Conservation (phyloP, 2,329 filamentous ascomycete genomes). For the Lecanicillium sp. region DNA sequence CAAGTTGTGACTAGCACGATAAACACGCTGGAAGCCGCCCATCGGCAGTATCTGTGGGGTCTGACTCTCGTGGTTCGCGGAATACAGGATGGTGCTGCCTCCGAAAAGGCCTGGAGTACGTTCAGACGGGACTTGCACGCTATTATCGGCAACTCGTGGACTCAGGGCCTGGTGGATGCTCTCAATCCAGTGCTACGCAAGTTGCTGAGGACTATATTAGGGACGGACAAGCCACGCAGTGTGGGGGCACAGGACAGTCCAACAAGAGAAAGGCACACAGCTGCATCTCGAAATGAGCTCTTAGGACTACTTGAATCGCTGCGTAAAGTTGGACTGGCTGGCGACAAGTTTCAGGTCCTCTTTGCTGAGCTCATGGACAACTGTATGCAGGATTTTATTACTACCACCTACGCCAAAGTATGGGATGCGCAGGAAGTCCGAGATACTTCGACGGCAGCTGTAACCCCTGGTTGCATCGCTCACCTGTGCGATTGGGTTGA, state of each 20-base stretch:
- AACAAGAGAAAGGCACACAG: constrained; percentile 8
- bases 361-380: constrained; percentile 65
- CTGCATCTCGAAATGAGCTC: constrained; percentile 41
- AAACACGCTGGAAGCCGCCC: constrained; percentile 50
- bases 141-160: constrained; percentile 56
- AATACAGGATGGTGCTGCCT: constrained; percentile 29
- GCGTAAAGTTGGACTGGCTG: constrained; percentile 58
- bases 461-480: constrained; percentile 46
- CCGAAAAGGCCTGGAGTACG: constrained; percentile 32
- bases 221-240: constrained; percentile 14
- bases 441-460: constrained; percentile 12
- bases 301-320: constrained; percentile 51
- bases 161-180: constrained; percentile 42
- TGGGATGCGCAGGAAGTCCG: constrained; percentile 36
- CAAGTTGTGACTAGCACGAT: constrained; percentile 45
- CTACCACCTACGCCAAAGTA: constrained; percentile 52
- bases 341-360: constrained; percentile 60
- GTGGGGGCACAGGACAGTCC: constrained; percentile 1
- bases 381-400: constrained; percentile 57
- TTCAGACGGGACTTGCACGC: constrained; percentile 58
- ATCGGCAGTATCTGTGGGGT: constrained; percentile 49
- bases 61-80: constrained; percentile 43
- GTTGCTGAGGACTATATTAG: constrained; percentile 43
- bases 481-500: constrained; percentile 61
- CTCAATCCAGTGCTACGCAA: constrained; percentile 46